Evolutionary conservation across 345 rosid genomes (phyloP).

Genomic region (Murraya koenigii): DNA sequence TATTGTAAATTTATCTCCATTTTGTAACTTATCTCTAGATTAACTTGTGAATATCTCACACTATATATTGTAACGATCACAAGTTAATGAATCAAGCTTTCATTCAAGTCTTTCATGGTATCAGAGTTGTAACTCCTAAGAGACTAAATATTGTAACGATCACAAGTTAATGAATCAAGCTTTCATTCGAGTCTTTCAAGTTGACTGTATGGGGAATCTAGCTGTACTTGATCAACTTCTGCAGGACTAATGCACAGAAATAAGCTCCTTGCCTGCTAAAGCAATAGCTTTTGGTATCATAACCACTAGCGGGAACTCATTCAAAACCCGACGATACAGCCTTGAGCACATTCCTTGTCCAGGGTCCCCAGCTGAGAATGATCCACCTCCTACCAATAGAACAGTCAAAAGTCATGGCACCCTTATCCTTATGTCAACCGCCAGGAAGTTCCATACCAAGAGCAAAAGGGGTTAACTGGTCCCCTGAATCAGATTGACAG

Average conservation of each 20-base stretch:
- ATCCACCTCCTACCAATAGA: constrained; percentile 97
- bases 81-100: no score
- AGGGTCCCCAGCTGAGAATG: constrained; percentile 92
- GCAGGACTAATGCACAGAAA: constrained; percentile 66
- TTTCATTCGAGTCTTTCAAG: no score
- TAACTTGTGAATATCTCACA: no score
- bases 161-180: no score
- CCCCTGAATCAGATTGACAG: constrained; percentile 77
- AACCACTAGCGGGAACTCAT: constrained; percentile 53
- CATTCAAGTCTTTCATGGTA: no score
- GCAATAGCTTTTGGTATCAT: constrained; percentile 59
- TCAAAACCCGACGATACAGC: constrained; percentile 70
- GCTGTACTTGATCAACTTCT: constrained; percentile 63
- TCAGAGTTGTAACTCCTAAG: no score
- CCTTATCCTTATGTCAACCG: constrained; percentile 73
- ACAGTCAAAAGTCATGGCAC: constrained; percentile 71
- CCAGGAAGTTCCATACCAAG: constrained; percentile 89
- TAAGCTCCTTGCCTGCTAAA: constrained; percentile 61
- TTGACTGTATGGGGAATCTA: constrained; percentile 72
- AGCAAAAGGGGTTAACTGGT: constrained; percentile 66
- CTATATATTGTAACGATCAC: no score
- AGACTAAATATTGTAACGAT: no score
- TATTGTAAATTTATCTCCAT: no score
- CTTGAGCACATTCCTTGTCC: constrained; percentile 96
- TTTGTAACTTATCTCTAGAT: no score